Evolutionary conservation across 257 asterid genomes (phyloP).

Genomic region (Forsythia viridissima): DNA sequence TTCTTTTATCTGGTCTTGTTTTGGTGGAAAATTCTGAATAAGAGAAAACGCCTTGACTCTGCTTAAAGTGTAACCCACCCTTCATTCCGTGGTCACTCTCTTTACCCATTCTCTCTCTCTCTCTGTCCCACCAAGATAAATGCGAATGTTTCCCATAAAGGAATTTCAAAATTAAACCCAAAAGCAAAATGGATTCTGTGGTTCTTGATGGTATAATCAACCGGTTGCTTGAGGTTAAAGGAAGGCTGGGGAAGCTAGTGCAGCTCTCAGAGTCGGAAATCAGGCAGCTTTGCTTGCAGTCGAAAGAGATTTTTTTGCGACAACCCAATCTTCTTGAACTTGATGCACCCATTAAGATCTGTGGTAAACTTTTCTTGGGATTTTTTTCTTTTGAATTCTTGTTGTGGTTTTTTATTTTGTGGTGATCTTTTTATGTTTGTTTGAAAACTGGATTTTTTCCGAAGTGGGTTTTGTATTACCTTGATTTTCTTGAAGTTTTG

Average conservation of each 20-base stretch:
- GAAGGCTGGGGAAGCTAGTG: constrained; percentile 80
- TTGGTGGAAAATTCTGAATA: not conserved
- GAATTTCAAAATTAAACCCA: not conserved
- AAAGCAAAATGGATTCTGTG: constrained; percentile 45
- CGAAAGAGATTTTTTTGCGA: constrained; percentile 64
- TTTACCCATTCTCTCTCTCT: not conserved
- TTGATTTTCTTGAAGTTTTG: not conserved
- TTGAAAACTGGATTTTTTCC: not conserved
- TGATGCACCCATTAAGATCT: constrained; percentile 88
- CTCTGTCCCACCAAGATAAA: not conserved
- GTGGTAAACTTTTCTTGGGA: constrained; percentile 39
- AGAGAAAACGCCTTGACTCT: not conserved
- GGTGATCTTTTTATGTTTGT: not conserved
- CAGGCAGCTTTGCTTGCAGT: constrained; percentile 65
- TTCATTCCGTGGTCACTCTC: not conserved
- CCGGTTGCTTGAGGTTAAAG: constrained; percentile 74
- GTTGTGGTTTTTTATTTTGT: constrained; percentile 6
- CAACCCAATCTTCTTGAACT: constrained; percentile 93
- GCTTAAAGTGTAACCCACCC: not conserved
- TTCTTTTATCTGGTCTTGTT: not conserved
- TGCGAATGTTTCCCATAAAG: not conserved
- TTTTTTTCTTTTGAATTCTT: not conserved
- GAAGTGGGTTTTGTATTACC: not conserved
- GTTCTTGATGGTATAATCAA: constrained; percentile 63
- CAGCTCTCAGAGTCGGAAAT: constrained; percentile 85